These are phyloP conservation scores for Pseudogymnoascus sp. DNA, from an alignment of 2,329 filamentous ascomycete species.

Conservation along the genomic window DNA sequence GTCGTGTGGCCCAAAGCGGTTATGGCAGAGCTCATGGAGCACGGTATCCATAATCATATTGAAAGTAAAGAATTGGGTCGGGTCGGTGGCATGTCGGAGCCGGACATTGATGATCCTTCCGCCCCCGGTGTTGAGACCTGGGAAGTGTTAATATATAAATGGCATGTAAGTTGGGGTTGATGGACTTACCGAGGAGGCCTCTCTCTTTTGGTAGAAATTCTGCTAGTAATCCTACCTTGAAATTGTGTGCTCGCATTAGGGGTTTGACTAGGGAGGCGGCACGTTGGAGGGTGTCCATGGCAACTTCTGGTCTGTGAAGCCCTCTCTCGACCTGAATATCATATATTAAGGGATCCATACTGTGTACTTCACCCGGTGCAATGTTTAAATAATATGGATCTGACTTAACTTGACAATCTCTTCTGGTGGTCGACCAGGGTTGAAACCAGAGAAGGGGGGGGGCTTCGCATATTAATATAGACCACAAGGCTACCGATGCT, in stretches of 20 bases:
- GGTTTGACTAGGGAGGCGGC: conserved; percentile 87
- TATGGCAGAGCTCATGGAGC: conserved; percentile 91
- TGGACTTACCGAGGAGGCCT: conserved; percentile 58
- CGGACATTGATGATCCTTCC: conserved; percentile 77
- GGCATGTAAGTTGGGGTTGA: too few species aligned
- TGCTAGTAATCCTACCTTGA: conserved; percentile 69
- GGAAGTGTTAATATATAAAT: background rate
- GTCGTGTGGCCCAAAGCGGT: conserved; percentile 76
- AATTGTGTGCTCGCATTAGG: conserved; percentile 81
- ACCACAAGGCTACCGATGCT: background rate
- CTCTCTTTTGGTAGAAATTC: conserved; percentile 77
- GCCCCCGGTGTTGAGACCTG: conserved; percentile 67
- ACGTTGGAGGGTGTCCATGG: conserved; percentile 56
- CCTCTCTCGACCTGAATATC: conserved; percentile 1
- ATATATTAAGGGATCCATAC: background rate
- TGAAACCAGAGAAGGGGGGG: background rate
- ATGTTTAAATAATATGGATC: background rate
- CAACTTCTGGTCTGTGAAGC: background rate
- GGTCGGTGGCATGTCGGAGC: conserved; percentile 68
- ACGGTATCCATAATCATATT: conserved; percentile 83
- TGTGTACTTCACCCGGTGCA: background rate
- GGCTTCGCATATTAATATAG: background rate
- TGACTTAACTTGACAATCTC: background rate
- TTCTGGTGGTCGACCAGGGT: background rate
- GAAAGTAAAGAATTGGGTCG: conserved; percentile 68